Conservation (phyloP, 1,139 yeast genomes). For the Zygosaccharomyces sapae region DNA sequence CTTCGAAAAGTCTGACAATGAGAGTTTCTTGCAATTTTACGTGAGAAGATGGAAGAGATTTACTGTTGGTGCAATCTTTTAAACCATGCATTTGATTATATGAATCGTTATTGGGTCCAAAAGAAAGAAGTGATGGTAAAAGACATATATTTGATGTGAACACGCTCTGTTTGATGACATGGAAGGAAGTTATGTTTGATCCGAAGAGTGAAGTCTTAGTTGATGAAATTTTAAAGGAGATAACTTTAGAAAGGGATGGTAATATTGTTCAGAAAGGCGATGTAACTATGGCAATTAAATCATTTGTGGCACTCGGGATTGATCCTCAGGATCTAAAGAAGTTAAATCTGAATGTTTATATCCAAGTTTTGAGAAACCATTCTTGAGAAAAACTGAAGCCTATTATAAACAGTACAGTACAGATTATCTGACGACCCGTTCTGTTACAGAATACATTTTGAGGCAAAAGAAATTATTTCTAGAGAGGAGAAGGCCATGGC, state of each 20-base stretch:
- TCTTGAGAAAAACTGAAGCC: slow-evolving; percentile 65
- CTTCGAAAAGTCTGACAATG: slow-evolving; percentile 48
- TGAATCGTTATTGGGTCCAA: slow-evolving; percentile 98
- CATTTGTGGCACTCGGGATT: slow-evolving; percentile 74
- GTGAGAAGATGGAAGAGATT: slow-evolving; percentile 86
- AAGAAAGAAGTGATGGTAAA: slow-evolving; percentile 94
- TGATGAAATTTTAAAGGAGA: slow-evolving; percentile 67
- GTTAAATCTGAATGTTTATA: slow-evolving; percentile 76
- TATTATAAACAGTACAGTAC: slow-evolving; percentile 72
- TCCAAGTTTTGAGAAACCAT: slow-evolving; percentile 69
- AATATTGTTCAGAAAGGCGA: slow-evolving; percentile 65
- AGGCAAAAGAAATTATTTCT: slow-evolving; percentile 73
- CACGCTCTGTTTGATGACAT: slow-evolving; percentile 77
- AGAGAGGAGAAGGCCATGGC: slow-evolving; percentile 80
- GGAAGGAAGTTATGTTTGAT: slow-evolving; percentile 82
- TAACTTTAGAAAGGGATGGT: slow-evolving; percentile 75
- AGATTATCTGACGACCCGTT: slow-evolving; percentile 62
- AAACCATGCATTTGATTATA: slow-evolving; percentile 90
- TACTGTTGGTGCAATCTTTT: slow-evolving; percentile 88
- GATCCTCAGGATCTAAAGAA: slow-evolving; percentile 81
- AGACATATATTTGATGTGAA: slow-evolving; percentile 87
- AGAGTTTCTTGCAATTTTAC: slow-evolving; percentile 76
- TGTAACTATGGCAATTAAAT: slow-evolving; percentile 72
- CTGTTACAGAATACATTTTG: slow-evolving; percentile 87
- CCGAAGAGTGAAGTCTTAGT: slow-evolving; percentile 58